Percentiles rank a stretch among this genome's conserved stretches.
Evolutionary conservation across 2,329 filamentous ascomycete genomes (phyloP).

Genomic region (Ceratocystis cubensis): DNA sequence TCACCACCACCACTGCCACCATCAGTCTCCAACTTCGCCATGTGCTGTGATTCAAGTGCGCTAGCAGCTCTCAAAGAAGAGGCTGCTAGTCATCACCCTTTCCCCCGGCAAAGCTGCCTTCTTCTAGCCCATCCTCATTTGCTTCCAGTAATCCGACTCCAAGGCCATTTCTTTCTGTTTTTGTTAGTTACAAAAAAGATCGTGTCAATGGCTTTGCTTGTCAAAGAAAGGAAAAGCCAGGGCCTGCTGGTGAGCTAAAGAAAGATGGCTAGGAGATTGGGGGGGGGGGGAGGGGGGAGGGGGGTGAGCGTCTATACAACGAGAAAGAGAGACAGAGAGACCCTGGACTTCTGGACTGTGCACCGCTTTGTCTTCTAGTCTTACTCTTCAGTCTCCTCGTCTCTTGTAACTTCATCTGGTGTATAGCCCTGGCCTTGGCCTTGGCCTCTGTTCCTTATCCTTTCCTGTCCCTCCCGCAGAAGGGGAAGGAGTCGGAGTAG

Average conservation of each 20-base stretch:
- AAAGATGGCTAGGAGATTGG: not conserved
- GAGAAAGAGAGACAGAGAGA: not conserved
- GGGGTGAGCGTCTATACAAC: not conserved
- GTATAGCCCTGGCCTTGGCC: not conserved
- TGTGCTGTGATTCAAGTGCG: too few relatives aligned
- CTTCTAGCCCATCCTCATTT: not conserved
- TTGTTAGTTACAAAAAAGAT: slow-evolving; percentile 7
- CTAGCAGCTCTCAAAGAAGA: too few relatives aligned
- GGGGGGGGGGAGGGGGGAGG: not conserved
- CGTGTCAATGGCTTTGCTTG: not conserved
- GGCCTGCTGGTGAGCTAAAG: too few relatives aligned
- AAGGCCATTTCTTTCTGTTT: not conserved
- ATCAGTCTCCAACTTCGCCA: too few relatives aligned
- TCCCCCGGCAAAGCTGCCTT: not conserved
- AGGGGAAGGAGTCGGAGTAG: not conserved
- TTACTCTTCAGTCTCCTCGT: not conserved
- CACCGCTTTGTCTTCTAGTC: not conserved
- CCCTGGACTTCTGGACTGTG: not conserved
- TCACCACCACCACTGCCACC: too few relatives aligned
- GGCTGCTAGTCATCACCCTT: too few relatives aligned
- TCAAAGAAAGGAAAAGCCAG: not conserved
- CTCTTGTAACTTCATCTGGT: not conserved
- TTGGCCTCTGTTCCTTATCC: not conserved
- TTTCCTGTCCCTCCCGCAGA: slow-evolving; percentile 1
- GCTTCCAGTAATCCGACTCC: not conserved